Evolutionary conservation across 768 basidiomycete species (phyloP), one percentile per base, ranked within the genome.

Genomic region (Lanmaoa pseudosensibilis): DNA sequence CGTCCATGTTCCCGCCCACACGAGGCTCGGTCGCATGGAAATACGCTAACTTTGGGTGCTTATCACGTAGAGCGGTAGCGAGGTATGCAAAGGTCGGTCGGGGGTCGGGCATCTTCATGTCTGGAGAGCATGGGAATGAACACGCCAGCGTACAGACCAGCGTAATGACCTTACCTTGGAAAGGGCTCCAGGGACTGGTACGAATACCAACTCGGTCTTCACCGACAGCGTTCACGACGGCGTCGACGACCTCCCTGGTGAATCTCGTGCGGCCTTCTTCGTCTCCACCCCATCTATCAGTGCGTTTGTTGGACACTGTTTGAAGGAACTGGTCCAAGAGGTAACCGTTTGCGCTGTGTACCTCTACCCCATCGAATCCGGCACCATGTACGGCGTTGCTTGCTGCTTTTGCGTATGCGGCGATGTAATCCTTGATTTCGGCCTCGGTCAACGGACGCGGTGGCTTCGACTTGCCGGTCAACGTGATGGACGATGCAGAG

Each of bases 221-320:
- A 0, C 88, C 88, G 37, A 89, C 69, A 1, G 80, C 79, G 0
- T 75, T 65, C 4, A 71, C 73, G 2, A 88, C 71, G 2, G 81
- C 83, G 36, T 80, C 75, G 8, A 83, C 65, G 38, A 87, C 73
- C 56, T 86, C 83, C 7, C 86, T 70, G 0, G 69, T 64, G 65
- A 91, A 89, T 27, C 81, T 75, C 1, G 77, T 73, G 6, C 90
- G 75, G 54, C 80, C 81, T 66, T 86, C 81, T 30, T 88, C 70
- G 44, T 78, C 80, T 2, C 90, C 89, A 0, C 89, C 89, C 67
- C 86, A 92, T 44, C 78, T 72, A 65, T 90, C 87, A 8, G 78
- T 82, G 16, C 86, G 77, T 5, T 76, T 63, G 68, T 89, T 88
- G 36, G 74, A 74, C n/a, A 74, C 65, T 27, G 79, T 74, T 61